Evolutionary conservation across 1,284 basidiomycete species (phyloP).

Genomic region (Psilocybe mexicana): DNA sequence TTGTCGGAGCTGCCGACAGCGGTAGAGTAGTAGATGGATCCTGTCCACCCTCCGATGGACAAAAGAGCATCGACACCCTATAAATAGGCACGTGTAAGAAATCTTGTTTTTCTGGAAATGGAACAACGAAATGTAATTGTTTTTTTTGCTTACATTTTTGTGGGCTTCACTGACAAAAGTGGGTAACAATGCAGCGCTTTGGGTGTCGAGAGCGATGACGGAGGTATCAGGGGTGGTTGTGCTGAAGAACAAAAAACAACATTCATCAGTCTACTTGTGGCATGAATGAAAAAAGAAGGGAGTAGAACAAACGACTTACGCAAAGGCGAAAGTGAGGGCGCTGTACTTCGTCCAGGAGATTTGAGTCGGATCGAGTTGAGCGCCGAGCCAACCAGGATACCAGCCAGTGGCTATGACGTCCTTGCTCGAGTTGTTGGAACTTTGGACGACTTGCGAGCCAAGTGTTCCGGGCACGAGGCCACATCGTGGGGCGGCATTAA

Average conservation of each 20-base stretch:
- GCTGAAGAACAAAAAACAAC: slow-evolving; percentile 27
- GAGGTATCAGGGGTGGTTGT: slow-evolving; percentile 42
- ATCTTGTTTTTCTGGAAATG: neutral
- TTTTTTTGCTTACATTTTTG: slow-evolving; percentile 40
- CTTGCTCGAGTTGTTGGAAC: slow-evolving; percentile 15
- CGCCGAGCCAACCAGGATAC: slow-evolving; percentile 58
- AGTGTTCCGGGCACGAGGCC: slow-evolving; percentile 24
- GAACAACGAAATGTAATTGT: neutral
- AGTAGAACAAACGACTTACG: slow-evolving; percentile 40
- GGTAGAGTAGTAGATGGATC: slow-evolving; percentile 69
- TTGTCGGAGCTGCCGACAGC: slow-evolving; percentile 58
- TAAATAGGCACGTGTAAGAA: neutral
- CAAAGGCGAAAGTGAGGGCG: slow-evolving; percentile 57
- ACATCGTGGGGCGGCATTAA: slow-evolving; percentile 31
- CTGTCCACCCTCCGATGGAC: slow-evolving; percentile 85
- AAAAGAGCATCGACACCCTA: slow-evolving; percentile 69
- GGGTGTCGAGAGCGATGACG: slow-evolving; percentile 38
- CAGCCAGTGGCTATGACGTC: slow-evolving; percentile 51
- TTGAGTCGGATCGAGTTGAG: slow-evolving; percentile 40
- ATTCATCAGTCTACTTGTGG: neutral
- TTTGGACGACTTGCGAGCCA: slow-evolving; percentile 9
- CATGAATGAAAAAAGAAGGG: neutral
- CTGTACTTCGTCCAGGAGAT: slow-evolving; percentile 61
- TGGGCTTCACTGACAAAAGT: slow-evolving; percentile 53
- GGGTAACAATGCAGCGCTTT: slow-evolving; percentile 42